Evolutionary conservation across 1,284 basidiomycete species (phyloP).

Genomic region (Inonotus obliquus): DNA sequence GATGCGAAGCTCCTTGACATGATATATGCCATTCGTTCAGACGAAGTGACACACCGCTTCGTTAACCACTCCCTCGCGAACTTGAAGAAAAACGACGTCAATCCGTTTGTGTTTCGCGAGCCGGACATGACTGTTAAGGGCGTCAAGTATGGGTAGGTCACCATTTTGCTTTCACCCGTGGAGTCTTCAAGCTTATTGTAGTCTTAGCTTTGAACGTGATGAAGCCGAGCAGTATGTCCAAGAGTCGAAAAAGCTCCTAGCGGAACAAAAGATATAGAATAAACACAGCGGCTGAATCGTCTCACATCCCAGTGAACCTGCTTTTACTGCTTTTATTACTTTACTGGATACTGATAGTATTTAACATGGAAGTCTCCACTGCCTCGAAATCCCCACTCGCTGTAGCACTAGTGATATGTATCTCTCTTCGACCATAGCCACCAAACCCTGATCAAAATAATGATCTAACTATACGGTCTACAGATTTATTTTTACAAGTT

Average conservation of each 20-base stretch:
- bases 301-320: no score
- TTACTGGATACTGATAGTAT: no score
- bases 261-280: constrained; percentile 2
- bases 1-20: constrained; percentile 84
- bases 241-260: constrained; percentile 36
- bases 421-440: no score
- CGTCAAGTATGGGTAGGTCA: constrained; percentile 60
- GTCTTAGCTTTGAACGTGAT: constrained; percentile 65
- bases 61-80: constrained; percentile 92
- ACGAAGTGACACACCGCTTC: constrained; percentile 90
- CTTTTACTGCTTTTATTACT: no score
- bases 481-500: no score
- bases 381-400: neutral
- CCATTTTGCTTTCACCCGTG: neutral
- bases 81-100: constrained; percentile 76
- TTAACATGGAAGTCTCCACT: neutral
- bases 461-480: no score
- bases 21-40: constrained; percentile 85
- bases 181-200: constrained; percentile 19
- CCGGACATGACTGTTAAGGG: constrained; percentile 83
- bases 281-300: no score
- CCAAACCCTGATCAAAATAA: neutral
- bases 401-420: neutral
- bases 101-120: constrained; percentile 90
- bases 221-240: constrained; percentile 66